Base-by-base conservation (phyloP, 2,329 filamentous ascomycete species). In the Hypomyces rosellus region DNA sequence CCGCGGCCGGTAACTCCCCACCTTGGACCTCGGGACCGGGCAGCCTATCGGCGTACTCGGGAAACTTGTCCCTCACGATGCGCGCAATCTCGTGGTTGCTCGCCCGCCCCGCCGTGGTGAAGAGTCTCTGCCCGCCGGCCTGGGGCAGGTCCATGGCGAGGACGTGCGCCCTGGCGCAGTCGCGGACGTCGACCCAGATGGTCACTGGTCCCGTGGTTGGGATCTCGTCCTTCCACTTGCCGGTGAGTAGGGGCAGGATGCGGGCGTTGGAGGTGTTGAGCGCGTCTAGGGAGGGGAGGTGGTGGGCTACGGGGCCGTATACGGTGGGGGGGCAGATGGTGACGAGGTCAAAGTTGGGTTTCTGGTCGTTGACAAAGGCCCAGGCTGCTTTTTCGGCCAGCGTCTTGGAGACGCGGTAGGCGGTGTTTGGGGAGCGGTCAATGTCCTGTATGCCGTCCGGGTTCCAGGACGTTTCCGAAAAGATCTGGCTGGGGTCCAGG, bases 241-340 rank as follows among this genome's bases (percentile, higher is more conserved):
- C 78, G 13, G 64, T 62, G n/a, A 81, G 64, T 22, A 78, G 63
- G 30, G 69, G 66, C 14, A 76, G 76, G 50, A 82, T 61, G n/a
- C 74, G 71, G 59, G 69, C 67, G 62, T 78, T 77, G 59, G 74
- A 77, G 14, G 76, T 78, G 68, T 80, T 80, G 65, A 80, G 72
- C 50, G 61, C 64, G 42, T 70, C 65, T 2, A 77, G 64, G 30
- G 67, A 70, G 45, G 62, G 63, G 6, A 79, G 65, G 63, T 75
- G 66, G 61, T 76, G 75, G 34, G 69, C 71, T 3, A 78, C 67
- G 14, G 78, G 78, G 1, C 78, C 78, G 52, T 76, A 73, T 9
- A 82, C 78, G 46, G 80, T 63, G 12, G 78, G 77, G 42, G 79
- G 79, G 60, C 75, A 75, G 57, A 82, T 63, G 5, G 78, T 80